These are phyloP conservation scores for Cyclotella sp. DNA, from an alignment of 108 stramenopile genomes.

Conservation along the genomic window DNA sequence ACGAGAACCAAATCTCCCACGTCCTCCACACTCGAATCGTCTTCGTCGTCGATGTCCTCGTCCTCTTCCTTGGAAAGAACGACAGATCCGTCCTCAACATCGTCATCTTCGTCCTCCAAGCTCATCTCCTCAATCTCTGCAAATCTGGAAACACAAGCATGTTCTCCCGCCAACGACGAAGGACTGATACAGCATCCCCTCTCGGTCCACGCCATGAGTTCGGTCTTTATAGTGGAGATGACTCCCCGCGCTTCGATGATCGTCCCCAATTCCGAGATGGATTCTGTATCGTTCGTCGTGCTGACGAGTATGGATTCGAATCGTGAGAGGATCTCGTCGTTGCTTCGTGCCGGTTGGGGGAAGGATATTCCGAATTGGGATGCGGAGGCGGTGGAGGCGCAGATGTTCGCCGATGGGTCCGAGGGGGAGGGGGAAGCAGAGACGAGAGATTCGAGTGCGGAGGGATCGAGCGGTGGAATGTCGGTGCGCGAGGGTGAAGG, in stretches of 20 bases:
- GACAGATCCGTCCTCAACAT: neutral
- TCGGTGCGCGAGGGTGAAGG: no score
- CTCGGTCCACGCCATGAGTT: conserved; percentile 8
- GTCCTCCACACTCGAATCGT: neutral
- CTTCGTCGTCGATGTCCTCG: neutral
- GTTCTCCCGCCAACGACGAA: neutral
- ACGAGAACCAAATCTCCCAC: no score
- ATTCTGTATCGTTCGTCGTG: neutral
- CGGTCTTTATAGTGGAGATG: neutral
- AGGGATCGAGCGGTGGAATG: no score
- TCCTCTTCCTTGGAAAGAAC: neutral
- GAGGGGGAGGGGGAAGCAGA: no score
- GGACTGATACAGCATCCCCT: conserved; percentile 7
- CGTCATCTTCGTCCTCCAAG: conserved; percentile 5
- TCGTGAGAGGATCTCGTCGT: conserved; percentile 1
- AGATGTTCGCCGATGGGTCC: no score
- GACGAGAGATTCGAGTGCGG: no score
- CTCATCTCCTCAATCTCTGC: neutral
- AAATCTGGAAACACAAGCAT: neutral
- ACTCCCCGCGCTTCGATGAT: neutral
- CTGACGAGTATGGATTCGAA: neutral
- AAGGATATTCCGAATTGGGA: no score
- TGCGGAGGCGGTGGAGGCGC: no score
- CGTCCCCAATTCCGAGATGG: conserved; percentile 5
- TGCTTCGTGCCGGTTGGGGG: no score